Evolutionary conservation across 805 yeast genomes (phyloP), one percentile per base, ranked within the genome.

Genomic region (Yamadazyma sp.): DNA sequence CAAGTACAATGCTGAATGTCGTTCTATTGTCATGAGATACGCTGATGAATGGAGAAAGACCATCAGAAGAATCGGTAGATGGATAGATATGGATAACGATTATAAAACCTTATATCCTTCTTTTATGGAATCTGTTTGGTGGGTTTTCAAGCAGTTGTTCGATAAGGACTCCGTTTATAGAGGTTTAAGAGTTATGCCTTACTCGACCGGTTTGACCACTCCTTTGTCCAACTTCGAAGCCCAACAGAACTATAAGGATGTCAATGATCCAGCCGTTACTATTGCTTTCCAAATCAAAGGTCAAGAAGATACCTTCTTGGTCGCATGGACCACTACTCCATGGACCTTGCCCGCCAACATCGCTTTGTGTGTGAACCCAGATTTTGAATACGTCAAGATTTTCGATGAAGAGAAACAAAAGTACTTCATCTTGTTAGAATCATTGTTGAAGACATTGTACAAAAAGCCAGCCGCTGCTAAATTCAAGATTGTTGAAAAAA

Each of bases 271-370:
- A 7, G 96, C 96, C 8, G 90, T 95, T 35, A 89, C 96, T 43
- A 67, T 93, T 51, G 95, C 88, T 18, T 95, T 93, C 75, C 85
- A 86, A 46, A 70, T 86, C 40, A 68, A 75, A 21, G 85, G 79
- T 45, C 95, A 90, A 55, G 89, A 87, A 47, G 79, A 84, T 54
- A 86, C 95, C 37, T 71, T 77, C 48, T 71, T 93, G 49, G 90
- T 93, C 26, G 98, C 98, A 7, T 93, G 99, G 99, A 93, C 99
- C 30, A 93, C 99, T 44, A 93, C 99, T 17, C 99, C 99, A 37
- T 93, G 99, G 99, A 95, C 99, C 35, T 73, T 93, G 58, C 99
- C 99, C 28, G 85, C 96, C 19, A 91, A 93, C 63, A 67, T 93
- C 60, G 91, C 90, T 10, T 75, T 93, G 45, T 90, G 95, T 57